Base-by-base conservation (phyloP, 140 eudicot species). In the Flaveria floridana region DNA sequence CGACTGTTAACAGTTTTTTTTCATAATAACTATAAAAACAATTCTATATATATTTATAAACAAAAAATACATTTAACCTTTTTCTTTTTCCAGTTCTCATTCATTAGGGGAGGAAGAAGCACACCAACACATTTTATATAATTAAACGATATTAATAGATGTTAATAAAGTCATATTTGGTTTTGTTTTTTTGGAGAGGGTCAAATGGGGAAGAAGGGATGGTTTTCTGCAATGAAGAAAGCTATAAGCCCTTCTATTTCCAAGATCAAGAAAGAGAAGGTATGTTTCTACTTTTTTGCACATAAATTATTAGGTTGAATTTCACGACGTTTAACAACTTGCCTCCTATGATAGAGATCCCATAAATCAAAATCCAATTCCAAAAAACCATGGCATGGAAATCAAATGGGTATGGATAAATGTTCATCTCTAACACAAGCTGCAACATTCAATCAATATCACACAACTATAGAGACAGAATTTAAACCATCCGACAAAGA, bases 191-290 rank as follows among this genome's bases (percentile, higher is more conserved):
- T 57, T 74, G 34, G 68, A 74, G 76, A 75, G 76, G 77, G 63
- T 64, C 6, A 65, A 79, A 90, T 90, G 96, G 96, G 96, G 74
- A 90, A 78, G 80, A 87, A 78, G 79, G 76, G 88, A 55, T 87
- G 89, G 89, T 71, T 85, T 65, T 83, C 74, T 59, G 83, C 91
- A 25, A 78, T 87, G 67, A 85, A 77, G 73, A 87, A 68, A 57
- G 89, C 77, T 50, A 42, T 87, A 30, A 56, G 81, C 74, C 79
- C 83, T 42, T 82, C 81, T 62, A 48, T 42, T 57, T 46, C 89
- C 52, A 81, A 73, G 61, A 78, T 80, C 63, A 85, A 85, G 71
- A 84, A 78, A 63, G 66, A 62, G 50, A 86, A 84, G 84, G 89
- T 84, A 64, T 58, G 74, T 44, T 13, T 41, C 65, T 70, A 26